phyloP scores from a whole-genome alignment of 2,329 filamentous ascomycete species.

The Ascosphaera apis region DNA sequence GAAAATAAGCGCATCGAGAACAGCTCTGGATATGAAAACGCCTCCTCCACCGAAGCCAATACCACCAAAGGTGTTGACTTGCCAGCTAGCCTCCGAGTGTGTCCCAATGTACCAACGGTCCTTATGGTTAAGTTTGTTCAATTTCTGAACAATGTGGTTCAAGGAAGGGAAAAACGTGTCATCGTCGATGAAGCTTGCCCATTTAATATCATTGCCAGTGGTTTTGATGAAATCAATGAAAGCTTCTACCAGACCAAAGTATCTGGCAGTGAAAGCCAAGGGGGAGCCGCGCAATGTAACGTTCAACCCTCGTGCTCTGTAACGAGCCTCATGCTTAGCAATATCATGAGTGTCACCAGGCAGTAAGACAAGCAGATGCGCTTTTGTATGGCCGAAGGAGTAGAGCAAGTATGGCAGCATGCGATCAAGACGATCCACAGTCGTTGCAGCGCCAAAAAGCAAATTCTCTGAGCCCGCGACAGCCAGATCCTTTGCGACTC shows the following conservation, averaged over 20 bases:
- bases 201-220: constrained; percentile 17
- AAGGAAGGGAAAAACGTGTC: constrained; percentile 22
- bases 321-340: constrained; percentile 17
- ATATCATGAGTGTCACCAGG: constrained; percentile 19
- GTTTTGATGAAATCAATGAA: constrained; percentile 17
- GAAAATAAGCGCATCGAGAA: constrained; percentile 16
- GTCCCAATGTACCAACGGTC: constrained; percentile 22
- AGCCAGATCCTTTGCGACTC: constrained; percentile 17
- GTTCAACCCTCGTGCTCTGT: constrained; percentile 20
- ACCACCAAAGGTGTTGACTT: constrained; percentile 21
- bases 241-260: constrained; percentile 20
- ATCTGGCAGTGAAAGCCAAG: constrained; percentile 20
- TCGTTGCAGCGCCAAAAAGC: constrained; percentile 20
- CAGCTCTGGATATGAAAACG: constrained; percentile 19
- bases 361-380: constrained; percentile 18
- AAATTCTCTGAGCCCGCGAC: constrained; percentile 19
- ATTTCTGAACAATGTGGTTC: constrained; percentile 15
- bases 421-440: constrained; percentile 19
- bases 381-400: constrained; percentile 20
- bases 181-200: constrained; percentile 22
- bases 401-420: constrained; percentile 19
- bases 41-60: constrained; percentile 23
- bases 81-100: constrained; percentile 21
- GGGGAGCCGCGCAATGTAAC: constrained; percentile 18
- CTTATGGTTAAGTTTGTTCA: constrained; percentile 17